Evolutionary conservation across 805 yeast species (phyloP), one percentile per base, ranked within the genome.

Genomic region (Lachancea fermentati): DNA sequence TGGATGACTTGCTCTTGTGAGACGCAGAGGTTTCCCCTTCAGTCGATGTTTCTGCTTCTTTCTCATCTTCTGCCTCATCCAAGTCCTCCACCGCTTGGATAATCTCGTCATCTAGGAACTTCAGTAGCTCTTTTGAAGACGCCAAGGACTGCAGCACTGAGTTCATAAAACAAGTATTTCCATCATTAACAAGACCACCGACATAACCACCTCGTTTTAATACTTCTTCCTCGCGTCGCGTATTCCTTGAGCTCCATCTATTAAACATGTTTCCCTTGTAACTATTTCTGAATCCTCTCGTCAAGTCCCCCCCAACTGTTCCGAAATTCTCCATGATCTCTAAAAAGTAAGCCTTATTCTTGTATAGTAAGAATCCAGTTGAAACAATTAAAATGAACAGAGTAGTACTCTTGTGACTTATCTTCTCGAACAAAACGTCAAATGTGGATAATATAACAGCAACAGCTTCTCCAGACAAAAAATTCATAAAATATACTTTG

Each of bases 81-180:
- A 24, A 16, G 4, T 34, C 38, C 14, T 36, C 29, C n/a, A n/a
- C 7, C 25, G 44, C 32, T 22, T 28, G 32, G 44, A 34, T 16
- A 22, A 70, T 58, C 36, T 65, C 71, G 6, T 67, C 62, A 30
- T 76, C 74, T 34, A 85, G 67, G 51, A 81, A 85, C 15, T 68
- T 66, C 14, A 69, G 50, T 28, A 87, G 65, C 26, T 79, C 75
- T 18, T 72, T 69, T 0, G 93, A 81, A 0, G 91, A 81, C 0
- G 95, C 88, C 42, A 88, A 63, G 13, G 85, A 75, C 60, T 89
- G 97, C 19, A 89, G 61, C 1, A 89, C 96, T 17, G 88, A 78
- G 63, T 89, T 89, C 94, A 88, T 87, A 54, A 89, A 89, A 61
- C 97, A 89, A 0, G 96, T 87, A 57, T 89, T 89, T 11, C 97